Evolutionary conservation across 306 rosid genomes (phyloP).

Genomic region (Sicyos baderoa): DNA sequence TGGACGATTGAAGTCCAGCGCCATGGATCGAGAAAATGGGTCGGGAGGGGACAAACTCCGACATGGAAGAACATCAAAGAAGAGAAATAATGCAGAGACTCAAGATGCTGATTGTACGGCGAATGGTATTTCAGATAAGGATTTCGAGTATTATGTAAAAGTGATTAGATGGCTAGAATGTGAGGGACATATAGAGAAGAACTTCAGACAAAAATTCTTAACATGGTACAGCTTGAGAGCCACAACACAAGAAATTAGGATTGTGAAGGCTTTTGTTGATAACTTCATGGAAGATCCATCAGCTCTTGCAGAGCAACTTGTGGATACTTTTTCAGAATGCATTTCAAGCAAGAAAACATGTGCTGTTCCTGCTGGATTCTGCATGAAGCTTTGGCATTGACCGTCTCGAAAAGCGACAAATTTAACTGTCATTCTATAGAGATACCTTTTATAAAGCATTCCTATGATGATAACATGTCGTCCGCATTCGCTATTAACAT

Average conservation of each 20-base stretch:
- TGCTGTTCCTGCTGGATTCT: slow-evolving; percentile 65
- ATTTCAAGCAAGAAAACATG: slow-evolving; percentile 63
- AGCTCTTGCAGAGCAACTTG: slow-evolving; percentile 87
- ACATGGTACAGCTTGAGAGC: slow-evolving; percentile 97
- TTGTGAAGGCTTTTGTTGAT: slow-evolving; percentile 73
- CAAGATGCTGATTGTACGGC: slow-evolving; percentile 40
- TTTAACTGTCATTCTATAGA: slow-evolving; percentile 16
- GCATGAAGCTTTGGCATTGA: slow-evolving; percentile 87
- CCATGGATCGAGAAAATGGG: slow-evolving; percentile 34
- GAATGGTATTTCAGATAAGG: slow-evolving; percentile 39
- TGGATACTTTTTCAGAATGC: slow-evolving; percentile 78
- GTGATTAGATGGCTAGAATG: slow-evolving; percentile 86
- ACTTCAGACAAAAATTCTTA: slow-evolving; percentile 87
- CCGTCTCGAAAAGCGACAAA: slow-evolving; percentile 14
- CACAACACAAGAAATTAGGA: slow-evolving; percentile 55
- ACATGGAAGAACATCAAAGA: slow-evolving; percentile 71
- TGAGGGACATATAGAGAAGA: slow-evolving; percentile 84
- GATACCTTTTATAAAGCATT: background rate
- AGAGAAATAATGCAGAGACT: slow-evolving; percentile 44
- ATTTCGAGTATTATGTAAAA: slow-evolving; percentile 85
- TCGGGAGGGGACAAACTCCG: slow-evolving; percentile 41
- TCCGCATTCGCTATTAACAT: background rate
- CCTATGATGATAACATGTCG: background rate
- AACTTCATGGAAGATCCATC: slow-evolving; percentile 71
- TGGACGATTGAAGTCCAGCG: slow-evolving; percentile 46